Conservation (phyloP, 2,329 filamentous ascomycete genomes). For the Venturia oleaginea region DNA sequence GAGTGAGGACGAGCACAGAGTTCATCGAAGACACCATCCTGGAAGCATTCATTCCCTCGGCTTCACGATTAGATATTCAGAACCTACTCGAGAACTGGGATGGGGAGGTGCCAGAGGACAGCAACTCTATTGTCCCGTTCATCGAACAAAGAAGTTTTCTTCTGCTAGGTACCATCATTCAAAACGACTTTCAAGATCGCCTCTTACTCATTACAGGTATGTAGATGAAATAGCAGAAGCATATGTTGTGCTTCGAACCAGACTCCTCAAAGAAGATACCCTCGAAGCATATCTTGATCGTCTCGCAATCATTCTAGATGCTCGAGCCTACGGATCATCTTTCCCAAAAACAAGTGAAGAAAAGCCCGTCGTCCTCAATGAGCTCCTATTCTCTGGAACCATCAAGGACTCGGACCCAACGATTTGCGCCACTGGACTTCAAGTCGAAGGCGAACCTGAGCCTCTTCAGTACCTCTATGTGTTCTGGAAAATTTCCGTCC, state of each 20-base stretch:
- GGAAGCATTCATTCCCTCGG: conserved; percentile 28
- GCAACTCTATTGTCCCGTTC: conserved; percentile 42
- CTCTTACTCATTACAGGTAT: conserved; percentile 44
- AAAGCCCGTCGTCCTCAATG: conserved; percentile 29
- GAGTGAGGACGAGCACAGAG: conserved; percentile 14
- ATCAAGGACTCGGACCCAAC: conserved; percentile 27
- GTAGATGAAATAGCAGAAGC: conserved; percentile 66
- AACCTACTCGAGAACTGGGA: conserved; percentile 35
- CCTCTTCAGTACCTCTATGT: conserved; percentile 24
- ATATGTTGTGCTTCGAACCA: conserved; percentile 58
- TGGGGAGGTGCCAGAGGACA: conserved; percentile 34
- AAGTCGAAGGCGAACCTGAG: conserved; percentile 14
- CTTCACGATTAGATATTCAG: conserved; percentile 28
- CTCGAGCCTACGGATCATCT: conserved; percentile 43
- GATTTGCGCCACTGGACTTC: conserved; percentile 24
- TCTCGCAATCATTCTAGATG: conserved; percentile 58
- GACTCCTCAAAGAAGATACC: conserved; percentile 47
- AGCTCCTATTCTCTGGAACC: conserved; percentile 48
- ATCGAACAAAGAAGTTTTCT: conserved; percentile 55
- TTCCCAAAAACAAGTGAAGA: neutral
- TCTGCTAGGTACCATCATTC: conserved; percentile 56
- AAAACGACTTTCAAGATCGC: conserved; percentile 27
- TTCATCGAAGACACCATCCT: conserved; percentile 18
- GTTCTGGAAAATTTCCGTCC: conserved; percentile 31
- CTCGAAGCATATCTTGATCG: conserved; percentile 52